These are phyloP conservation scores for Podospora pseudocomata DNA, from an alignment of 495 filamentous ascomycete genomes.

Conservation along the genomic window DNA sequence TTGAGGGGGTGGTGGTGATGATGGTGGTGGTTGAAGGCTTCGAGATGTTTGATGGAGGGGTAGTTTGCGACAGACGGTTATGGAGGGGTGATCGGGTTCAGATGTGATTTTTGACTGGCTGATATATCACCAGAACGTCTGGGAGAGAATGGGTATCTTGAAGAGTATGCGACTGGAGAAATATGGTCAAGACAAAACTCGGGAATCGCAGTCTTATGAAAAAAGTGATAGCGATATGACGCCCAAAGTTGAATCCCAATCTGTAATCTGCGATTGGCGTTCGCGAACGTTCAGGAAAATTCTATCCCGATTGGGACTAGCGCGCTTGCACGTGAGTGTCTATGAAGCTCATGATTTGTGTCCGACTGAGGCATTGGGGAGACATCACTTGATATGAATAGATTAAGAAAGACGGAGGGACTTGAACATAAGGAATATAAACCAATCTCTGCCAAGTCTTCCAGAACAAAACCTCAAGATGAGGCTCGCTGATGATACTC, in stretches of 20 bases:
- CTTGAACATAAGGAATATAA: background rate
- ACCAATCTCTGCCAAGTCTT: background rate
- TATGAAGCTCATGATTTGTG: background rate
- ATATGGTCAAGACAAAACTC: background rate
- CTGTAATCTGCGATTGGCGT: conserved; percentile 9
- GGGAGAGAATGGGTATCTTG: background rate
- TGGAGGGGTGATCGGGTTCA: background rate
- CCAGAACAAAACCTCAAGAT: background rate
- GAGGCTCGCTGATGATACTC: background rate
- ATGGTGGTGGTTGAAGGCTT: conserved; percentile 9
- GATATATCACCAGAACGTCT: background rate
- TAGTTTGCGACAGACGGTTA: background rate
- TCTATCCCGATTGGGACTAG: conserved; percentile 30
- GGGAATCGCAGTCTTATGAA: background rate
- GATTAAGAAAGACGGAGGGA: background rate
- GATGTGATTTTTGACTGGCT: background rate
- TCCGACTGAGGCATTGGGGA: background rate
- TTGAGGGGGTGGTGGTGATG: conserved; percentile 6
- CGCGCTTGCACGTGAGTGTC: background rate
- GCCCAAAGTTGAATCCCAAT: conserved; percentile 10
- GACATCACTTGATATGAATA: background rate
- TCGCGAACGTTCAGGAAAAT: conserved; percentile 35
- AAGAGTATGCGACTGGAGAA: background rate
- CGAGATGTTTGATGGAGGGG: background rate
- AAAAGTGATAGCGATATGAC: background rate